Conservation (phyloP, 2,329 filamentous ascomycete genomes). For the Aspergillus floridensis region DNA sequence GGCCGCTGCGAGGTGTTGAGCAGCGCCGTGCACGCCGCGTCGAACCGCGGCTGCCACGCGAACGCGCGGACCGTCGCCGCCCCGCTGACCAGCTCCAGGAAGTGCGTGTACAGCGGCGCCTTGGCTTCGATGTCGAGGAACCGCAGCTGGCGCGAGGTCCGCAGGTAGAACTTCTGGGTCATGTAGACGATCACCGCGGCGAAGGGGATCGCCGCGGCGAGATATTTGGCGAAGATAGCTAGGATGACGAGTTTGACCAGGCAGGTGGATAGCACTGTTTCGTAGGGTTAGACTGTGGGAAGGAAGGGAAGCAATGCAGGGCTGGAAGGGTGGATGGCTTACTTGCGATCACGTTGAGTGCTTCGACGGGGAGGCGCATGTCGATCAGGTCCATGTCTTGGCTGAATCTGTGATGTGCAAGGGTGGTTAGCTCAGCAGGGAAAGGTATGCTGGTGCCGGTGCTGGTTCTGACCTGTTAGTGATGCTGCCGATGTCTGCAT, state of each 20-base stretch:
- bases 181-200: conserved; percentile 37
- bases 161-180: conserved; percentile 48
- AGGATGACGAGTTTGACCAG: not conserved
- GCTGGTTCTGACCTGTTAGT: conserved; percentile 7
- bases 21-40: conserved; percentile 35
- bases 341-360: conserved; percentile 2
- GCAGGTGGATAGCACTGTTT: not conserved
- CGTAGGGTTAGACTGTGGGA: not conserved
- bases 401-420: conserved; percentile 20
- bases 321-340: conserved; percentile 10
- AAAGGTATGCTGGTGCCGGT: not conserved
- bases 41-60: conserved; percentile 43
- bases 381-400: conserved; percentile 31
- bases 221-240: not conserved
- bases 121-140: conserved; percentile 55
- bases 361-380: conserved; percentile 20
- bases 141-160: conserved; percentile 48
- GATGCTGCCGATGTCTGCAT: conserved; percentile 9
- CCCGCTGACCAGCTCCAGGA: conserved; percentile 50
- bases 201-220: conserved; percentile 40
- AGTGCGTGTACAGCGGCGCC: conserved; percentile 51
- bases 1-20: conserved; percentile 46
- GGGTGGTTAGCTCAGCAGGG: not conserved
- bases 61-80: conserved; percentile 52
- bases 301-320: not conserved